phyloP scores from a whole-genome alignment of 169 alveolate genomes.

The Plasmodium vivax region DNA sequence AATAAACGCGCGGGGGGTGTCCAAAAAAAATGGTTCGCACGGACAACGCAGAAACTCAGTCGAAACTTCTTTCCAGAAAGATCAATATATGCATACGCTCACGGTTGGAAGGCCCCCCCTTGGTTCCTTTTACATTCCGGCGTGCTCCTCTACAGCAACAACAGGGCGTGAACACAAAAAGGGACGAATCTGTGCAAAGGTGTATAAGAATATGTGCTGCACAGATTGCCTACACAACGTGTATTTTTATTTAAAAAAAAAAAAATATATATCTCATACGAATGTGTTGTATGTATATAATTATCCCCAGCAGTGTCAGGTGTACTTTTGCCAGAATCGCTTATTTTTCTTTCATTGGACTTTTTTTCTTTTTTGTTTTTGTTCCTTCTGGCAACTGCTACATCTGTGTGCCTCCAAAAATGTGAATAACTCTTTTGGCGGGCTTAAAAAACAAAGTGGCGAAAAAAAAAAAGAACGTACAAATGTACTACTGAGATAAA shows the following conservation, averaged over 20 bases:
- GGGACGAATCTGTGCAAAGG: not conserved
- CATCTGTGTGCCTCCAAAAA: not conserved
- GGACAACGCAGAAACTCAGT: not conserved
- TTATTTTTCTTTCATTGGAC: not conserved
- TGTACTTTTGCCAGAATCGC: not conserved
- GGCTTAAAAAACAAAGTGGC: not conserved
- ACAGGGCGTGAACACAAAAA: not conserved
- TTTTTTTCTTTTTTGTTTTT: not conserved
- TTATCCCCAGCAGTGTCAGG: not conserved
- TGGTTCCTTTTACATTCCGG: not conserved
- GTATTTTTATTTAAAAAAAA: not conserved
- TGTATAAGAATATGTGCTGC: not conserved
- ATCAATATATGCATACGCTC: not conserved
- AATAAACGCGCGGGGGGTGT: not conserved
- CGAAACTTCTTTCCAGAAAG: not conserved
- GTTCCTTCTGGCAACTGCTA: not conserved
- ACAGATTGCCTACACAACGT: not conserved
- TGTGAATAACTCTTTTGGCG: not conserved
- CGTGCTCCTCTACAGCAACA: not conserved
- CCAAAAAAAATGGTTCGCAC: not conserved
- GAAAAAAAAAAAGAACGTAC: not conserved
- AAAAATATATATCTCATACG: not conserved
- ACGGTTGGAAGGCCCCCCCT: not conserved
- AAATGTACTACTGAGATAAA: not conserved
- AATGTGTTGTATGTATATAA: constrained; percentile 1